These are phyloP conservation scores for Lathyrus aphaca DNA, from an alignment of 306 rosid genomes.

Conservation along the genomic window DNA sequence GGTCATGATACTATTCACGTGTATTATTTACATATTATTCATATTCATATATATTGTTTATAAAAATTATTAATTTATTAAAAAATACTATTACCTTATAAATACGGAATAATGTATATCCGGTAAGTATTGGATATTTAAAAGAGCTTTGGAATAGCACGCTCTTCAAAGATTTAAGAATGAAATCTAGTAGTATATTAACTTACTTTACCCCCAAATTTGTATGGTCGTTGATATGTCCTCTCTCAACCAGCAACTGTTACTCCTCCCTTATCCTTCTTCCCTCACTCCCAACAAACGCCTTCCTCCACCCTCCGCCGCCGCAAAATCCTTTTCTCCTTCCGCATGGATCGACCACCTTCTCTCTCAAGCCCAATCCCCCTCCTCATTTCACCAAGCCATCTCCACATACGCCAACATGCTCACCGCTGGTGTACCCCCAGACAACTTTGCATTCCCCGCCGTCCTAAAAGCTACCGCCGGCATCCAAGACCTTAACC, in stretches of 20 bases:
- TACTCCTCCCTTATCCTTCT: slow-evolving; percentile 28
- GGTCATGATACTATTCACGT: too few species aligned
- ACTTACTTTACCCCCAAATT: not conserved
- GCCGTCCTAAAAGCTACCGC: slow-evolving; percentile 65
- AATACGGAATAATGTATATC: too few species aligned
- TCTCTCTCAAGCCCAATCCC: slow-evolving; percentile 59
- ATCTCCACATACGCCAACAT: slow-evolving; percentile 58
- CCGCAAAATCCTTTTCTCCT: slow-evolving; percentile 46
- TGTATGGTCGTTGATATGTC: slow-evolving; percentile 7
- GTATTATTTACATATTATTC: too few species aligned
- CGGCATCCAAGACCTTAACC: slow-evolving; percentile 55
- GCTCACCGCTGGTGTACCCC: slow-evolving; percentile 44
- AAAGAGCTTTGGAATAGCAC: too few species aligned
- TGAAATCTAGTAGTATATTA: too few species aligned
- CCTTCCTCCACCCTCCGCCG: slow-evolving; percentile 22
- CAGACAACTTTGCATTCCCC: slow-evolving; percentile 86
- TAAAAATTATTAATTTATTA: too few species aligned
- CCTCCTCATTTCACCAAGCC: slow-evolving; percentile 56
- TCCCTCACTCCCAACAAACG: slow-evolving; percentile 41
- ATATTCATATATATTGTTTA: too few species aligned
- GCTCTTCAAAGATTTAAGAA: too few species aligned
- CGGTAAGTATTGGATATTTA: too few species aligned
- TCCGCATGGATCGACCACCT: slow-evolving; percentile 65
- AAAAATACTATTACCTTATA: too few species aligned
- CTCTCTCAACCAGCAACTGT: not conserved